Conservation (phyloP, 169 alveolate species). For the Cryptosporidium parvum region DNA sequence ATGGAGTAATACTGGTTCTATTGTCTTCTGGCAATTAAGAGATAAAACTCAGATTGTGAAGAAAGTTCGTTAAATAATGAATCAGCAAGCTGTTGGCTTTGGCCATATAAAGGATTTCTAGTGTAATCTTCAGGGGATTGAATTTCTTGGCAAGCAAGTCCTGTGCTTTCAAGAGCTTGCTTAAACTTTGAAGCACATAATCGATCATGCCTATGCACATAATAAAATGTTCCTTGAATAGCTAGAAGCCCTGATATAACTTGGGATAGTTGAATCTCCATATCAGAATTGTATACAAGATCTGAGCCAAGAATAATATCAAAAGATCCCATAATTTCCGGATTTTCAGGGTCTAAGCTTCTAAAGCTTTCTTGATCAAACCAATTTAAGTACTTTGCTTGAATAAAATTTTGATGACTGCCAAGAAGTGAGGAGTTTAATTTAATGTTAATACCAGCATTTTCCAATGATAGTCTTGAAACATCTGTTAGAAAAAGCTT, state of each 20-base stretch:
- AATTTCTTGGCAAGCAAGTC: slow-evolving; percentile 29
- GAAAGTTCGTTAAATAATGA: slow-evolving; percentile 43
- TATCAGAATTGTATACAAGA: slow-evolving; percentile 32
- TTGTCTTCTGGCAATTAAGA: slow-evolving; percentile 28
- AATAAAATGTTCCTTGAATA: slow-evolving; percentile 15
- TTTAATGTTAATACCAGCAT: slow-evolving; percentile 34
- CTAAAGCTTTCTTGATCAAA: slow-evolving; percentile 11
- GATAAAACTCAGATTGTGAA: slow-evolving; percentile 32
- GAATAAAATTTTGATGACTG: background rate
- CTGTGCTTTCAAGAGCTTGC: slow-evolving; percentile 12
- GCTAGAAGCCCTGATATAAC: slow-evolving; percentile 28
- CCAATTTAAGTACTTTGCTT: slow-evolving; percentile 66
- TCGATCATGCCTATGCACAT: slow-evolving; percentile 65
- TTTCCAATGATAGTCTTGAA: slow-evolving; percentile 35
- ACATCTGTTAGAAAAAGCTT: slow-evolving; percentile 56
- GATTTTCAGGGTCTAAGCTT: background rate
- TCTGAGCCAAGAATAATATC: slow-evolving; percentile 71
- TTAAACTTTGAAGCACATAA: slow-evolving; percentile 38
- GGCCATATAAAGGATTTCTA: slow-evolving; percentile 34
- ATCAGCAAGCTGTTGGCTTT: slow-evolving; percentile 30
- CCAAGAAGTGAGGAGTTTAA: slow-evolving; percentile 22
- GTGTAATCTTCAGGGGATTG: slow-evolving; percentile 43
- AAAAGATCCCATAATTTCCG: background rate
- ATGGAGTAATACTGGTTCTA: background rate
- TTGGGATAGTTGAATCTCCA: slow-evolving; percentile 31